A percentile compares a stretch with the other conserved stretches of the same genome.
Evolutionary conservation across 192 early-diverging fungal species (phyloP).

Genomic region (Podila minutissima): DNA sequence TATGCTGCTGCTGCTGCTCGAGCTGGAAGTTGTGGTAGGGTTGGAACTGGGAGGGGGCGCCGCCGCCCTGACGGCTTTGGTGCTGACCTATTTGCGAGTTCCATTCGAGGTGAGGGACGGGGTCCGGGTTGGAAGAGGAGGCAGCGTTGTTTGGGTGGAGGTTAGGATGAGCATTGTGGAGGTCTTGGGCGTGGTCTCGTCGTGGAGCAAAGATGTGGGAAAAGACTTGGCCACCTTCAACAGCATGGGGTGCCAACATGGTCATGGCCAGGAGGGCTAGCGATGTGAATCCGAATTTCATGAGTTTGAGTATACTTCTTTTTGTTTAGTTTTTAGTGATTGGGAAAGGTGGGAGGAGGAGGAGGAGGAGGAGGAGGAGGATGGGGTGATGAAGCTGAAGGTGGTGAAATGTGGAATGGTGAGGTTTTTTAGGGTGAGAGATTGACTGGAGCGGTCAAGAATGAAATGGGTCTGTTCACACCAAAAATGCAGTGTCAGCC

Average conservation of each 20-base stretch:
- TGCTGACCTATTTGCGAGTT: slow-evolving; percentile 39
- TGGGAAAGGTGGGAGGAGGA: not conserved
- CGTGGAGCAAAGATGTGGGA: slow-evolving; percentile 5
- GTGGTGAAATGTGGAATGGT: not conserved
- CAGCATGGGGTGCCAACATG: not conserved
- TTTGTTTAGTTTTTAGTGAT: not conserved
- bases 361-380: no score
- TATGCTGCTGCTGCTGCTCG: not conserved
- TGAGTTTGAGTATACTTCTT: not conserved
- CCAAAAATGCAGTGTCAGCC: no score
- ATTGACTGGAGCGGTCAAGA: no score
- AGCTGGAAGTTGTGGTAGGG: slow-evolving; percentile 18
- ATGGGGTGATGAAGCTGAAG: not conserved
- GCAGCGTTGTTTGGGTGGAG: not conserved
- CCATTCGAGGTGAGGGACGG: slow-evolving; percentile 32
- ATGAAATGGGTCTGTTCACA: no score
- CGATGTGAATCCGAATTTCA: slow-evolving; percentile 3
- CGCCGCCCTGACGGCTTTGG: not conserved
- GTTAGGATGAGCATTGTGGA: not conserved
- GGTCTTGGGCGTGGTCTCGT: slow-evolving; percentile 9
- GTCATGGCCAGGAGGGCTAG: not conserved
- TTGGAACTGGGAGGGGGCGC: not conserved
- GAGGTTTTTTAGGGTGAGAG: no score
- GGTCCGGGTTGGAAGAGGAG: not conserved
- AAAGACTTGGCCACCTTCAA: slow-evolving; percentile 36